These are phyloP conservation scores for Mortierella sp. DNA, from an alignment of 371 early-diverging fungal species.

Conservation along the genomic window DNA sequence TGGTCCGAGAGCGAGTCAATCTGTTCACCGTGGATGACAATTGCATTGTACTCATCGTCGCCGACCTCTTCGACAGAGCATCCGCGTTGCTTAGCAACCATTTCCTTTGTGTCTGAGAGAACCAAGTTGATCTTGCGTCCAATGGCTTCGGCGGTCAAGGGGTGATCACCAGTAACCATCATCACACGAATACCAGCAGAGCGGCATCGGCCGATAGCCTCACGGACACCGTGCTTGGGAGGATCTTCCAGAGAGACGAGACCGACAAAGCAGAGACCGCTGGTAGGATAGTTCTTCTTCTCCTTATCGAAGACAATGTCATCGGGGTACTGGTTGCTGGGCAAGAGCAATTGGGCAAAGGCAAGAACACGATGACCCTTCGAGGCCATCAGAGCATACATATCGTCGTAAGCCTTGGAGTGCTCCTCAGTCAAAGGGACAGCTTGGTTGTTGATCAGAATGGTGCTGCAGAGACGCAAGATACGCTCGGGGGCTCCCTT, in stretches of 20 bases:
- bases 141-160: constrained; percentile 88
- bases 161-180: constrained; percentile 98
- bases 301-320: constrained; percentile 79
- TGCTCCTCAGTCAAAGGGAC: constrained; percentile 72
- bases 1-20: constrained; percentile 81
- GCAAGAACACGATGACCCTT: constrained; percentile 96
- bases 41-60: constrained; percentile 86
- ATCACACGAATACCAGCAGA: constrained; percentile 93
- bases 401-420: constrained; percentile 68
- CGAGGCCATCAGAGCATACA: constrained; percentile 86
- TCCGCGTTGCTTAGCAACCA: constrained; percentile 74
- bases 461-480: constrained; percentile 76
- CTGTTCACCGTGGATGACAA: constrained; percentile 93
- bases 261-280: constrained; percentile 84
- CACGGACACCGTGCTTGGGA: constrained; percentile 96
- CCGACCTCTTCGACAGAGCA: constrained; percentile 66
- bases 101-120: constrained; percentile 85
- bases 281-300: constrained; percentile 77
- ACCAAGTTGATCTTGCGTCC: constrained; percentile 94
- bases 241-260: constrained; percentile 92
- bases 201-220: constrained; percentile 93
- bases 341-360: constrained; percentile 82
- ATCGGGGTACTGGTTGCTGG: constrained; percentile 72
- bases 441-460: constrained; percentile 61
- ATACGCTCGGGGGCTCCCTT: constrained; percentile 97